phyloP scores from a whole-genome alignment of 306 rosid genomes.

The Gleditsia sinensis region DNA sequence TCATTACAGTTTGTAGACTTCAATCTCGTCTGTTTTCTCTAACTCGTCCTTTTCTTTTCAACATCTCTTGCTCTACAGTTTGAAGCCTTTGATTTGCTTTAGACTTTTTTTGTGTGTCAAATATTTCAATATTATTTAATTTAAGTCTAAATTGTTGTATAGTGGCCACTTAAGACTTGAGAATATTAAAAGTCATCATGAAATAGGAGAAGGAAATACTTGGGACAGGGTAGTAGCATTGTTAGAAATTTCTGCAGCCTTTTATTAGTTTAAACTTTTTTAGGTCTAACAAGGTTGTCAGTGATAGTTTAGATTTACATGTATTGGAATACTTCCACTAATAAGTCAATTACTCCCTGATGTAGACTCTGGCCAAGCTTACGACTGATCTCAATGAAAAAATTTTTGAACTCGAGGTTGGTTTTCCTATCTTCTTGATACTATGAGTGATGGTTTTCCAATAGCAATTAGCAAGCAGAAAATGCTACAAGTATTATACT shows the following conservation, averaged over 20 bases:
- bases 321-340: conserved; percentile 24
- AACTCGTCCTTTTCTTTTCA: neutral
- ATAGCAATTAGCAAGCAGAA: conserved; percentile 8
- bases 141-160: neutral
- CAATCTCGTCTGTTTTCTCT: conserved; percentile 1
- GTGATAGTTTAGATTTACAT: neutral
- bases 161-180: neutral
- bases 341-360: conserved; percentile 28
- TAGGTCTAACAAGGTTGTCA: neutral
- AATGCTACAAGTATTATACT: conserved; percentile 27
- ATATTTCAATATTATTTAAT: no score
- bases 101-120: neutral
- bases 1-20: no score
- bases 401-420: conserved; percentile 85
- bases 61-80: neutral
- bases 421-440: conserved; percentile 41
- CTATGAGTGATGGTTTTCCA: conserved; percentile 23
- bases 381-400: conserved; percentile 71
- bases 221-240: neutral
- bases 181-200: neutral
- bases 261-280: neutral
- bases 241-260: neutral
- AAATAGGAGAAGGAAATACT: neutral
- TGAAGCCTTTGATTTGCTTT: neutral
- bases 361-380: conserved; percentile 74